Percentiles rank a stretch among this genome's conserved stretches.
Conservation (phyloP, 108 stramenopile genomes). For the Skeletonema grethae region DNA sequence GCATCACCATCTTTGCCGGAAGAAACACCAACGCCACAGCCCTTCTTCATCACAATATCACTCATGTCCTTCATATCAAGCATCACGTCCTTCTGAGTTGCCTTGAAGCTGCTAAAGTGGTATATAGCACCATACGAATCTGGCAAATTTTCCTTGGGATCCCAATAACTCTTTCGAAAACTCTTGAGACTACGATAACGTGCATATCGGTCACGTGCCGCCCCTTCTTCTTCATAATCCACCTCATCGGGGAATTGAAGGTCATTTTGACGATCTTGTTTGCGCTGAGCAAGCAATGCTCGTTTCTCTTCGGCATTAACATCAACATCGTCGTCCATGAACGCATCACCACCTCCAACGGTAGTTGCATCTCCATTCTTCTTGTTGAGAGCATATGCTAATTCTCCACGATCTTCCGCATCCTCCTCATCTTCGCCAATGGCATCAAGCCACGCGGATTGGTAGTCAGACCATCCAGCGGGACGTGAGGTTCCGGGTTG, state of each 20-base stretch:
- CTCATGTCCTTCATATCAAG: slow-evolving; percentile 70
- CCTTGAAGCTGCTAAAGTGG: slow-evolving; percentile 89
- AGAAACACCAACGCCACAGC: slow-evolving; percentile 28
- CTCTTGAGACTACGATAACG: slow-evolving; percentile 94
- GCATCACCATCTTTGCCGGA: slow-evolving; percentile 19
- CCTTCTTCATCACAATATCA: slow-evolving; percentile 54
- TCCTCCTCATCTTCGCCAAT: slow-evolving; percentile 72
- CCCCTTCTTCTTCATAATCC: slow-evolving; percentile 84
- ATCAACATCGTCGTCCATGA: slow-evolving; percentile 71
- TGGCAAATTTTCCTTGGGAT: slow-evolving; percentile 97
- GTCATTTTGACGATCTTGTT: slow-evolving; percentile 83
- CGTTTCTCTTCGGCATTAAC: slow-evolving; percentile 70
- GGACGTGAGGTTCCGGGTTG: slow-evolving; percentile 62
- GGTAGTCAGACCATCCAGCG: slow-evolving; percentile 95
- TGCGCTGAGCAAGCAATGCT: slow-evolving; percentile 62
- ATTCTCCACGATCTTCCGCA: slow-evolving; percentile 79
- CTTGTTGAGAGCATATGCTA: slow-evolving; percentile 78
- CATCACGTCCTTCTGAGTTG: slow-evolving; percentile 81
- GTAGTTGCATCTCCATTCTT: slow-evolving; percentile 55
- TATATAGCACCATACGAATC: slow-evolving; percentile 93
- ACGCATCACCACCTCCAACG: slow-evolving; percentile 41
- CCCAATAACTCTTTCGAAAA: slow-evolving; percentile 95
- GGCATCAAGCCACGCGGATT: slow-evolving; percentile 95
- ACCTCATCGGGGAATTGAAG: slow-evolving; percentile 98
- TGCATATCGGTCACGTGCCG: slow-evolving; percentile 93